A percentile compares a stretch with the other conserved stretches of the same genome.
Conservation (phyloP, 305 asterid genomes). For the Rubia balearica region DNA sequence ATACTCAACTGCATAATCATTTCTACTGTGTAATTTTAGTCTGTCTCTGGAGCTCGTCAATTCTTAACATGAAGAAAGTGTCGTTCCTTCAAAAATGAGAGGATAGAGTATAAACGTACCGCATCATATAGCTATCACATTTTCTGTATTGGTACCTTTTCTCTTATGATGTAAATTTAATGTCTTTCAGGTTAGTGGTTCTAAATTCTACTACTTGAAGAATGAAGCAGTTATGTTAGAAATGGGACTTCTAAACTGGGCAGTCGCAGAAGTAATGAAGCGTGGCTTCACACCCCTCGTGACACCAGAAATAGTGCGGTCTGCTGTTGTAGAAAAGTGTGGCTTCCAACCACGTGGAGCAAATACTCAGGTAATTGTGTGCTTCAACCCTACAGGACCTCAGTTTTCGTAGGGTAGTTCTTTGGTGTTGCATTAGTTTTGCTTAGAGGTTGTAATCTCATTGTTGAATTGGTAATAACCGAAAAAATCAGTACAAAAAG, state of each 20-base stretch:
- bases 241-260: constrained; percentile 90
- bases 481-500: neutral
- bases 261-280: constrained; percentile 83
- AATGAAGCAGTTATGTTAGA: constrained; percentile 90
- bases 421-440: neutral
- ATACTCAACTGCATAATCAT: neutral
- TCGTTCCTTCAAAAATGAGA: neutral
- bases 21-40: neutral
- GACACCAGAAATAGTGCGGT: constrained; percentile 89
- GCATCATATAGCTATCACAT: neutral
- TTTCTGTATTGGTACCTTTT: neutral
- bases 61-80: neutral
- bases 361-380: constrained; percentile 72
- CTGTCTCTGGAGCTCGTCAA: neutral
- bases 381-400: neutral
- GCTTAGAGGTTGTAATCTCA: neutral
- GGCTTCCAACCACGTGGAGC: constrained; percentile 98
- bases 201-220: constrained; percentile 91
- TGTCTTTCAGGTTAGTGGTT: constrained; percentile 68
- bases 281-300: constrained; percentile 84
- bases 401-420: neutral
- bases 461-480: neutral
- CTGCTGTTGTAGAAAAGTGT: constrained; percentile 90
- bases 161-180: neutral
- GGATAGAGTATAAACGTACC: neutral